These are phyloP conservation scores for Athelia psychrophila DNA, from an alignment of 1,284 basidiomycete genomes.

Conservation along the genomic window DNA sequence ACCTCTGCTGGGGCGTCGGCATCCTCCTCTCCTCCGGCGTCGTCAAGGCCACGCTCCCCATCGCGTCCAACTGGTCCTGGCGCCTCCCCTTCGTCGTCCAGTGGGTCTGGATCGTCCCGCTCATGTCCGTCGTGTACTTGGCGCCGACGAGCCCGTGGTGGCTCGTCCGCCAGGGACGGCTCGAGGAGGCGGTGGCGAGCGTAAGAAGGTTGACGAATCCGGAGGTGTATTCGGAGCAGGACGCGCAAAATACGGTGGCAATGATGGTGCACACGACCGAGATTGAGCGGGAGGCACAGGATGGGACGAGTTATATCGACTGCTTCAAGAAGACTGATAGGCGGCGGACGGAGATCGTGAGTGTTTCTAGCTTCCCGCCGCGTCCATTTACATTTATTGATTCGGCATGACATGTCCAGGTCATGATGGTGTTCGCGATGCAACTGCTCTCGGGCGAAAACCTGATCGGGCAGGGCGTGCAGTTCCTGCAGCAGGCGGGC, in stretches of 20 bases:
- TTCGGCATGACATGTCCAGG: not conserved
- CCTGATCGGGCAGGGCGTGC: slow-evolving; percentile 19
- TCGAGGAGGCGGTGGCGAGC: slow-evolving; percentile 6
- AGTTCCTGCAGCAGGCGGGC: slow-evolving; percentile 11
- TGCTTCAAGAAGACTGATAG: slow-evolving; percentile 13
- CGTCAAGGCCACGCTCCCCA: slow-evolving; percentile 12
- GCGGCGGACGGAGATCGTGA: slow-evolving; percentile 14
- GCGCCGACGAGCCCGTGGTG: slow-evolving; percentile 16
- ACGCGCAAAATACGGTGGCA: slow-evolving; percentile 13
- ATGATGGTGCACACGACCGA: slow-evolving; percentile 16
- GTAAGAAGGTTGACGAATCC: slow-evolving; percentile 11
- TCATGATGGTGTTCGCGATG: slow-evolving; percentile 21
- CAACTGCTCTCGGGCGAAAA: slow-evolving; percentile 18
- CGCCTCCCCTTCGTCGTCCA: not conserved
- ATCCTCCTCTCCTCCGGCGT: slow-evolving; percentile 16
- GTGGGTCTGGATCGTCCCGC: slow-evolving; percentile 13
- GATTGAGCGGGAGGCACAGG: slow-evolving; percentile 11
- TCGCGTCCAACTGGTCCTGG: slow-evolving; percentile 13
- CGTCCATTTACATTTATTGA: not conserved
- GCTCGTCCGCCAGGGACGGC: slow-evolving; percentile 12
- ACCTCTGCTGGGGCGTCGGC: slow-evolving; percentile 18
- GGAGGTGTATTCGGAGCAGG: slow-evolving; percentile 5
- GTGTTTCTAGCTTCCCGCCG: not conserved
- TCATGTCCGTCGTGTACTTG: slow-evolving; percentile 12
- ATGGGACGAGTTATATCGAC: slow-evolving; percentile 15